Base-by-base conservation (phyloP, 345 rosid genomes). In the Viola odorata region DNA sequence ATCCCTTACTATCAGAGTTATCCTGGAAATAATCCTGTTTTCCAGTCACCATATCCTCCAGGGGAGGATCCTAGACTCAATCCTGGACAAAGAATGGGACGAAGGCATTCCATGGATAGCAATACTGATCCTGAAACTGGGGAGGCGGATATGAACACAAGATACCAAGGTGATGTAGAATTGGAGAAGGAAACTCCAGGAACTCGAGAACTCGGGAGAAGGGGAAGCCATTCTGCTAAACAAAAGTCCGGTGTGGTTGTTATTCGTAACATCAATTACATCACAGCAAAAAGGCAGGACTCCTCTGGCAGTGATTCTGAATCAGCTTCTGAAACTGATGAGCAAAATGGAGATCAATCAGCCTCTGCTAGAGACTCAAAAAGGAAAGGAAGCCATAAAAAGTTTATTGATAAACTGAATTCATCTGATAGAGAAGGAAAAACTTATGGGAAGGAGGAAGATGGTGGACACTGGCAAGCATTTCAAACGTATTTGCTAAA, bases 381-480 rank as follows among this genome's bases (percentile, higher is more conserved):
- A 57, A 67, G 76, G 55, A 80, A 62, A 55, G 75, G 67, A 41
- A 64, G 54, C 49, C 61, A 50, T 66, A 37, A 41, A 32, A 71
- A 60, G 62, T 66, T 82, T 38, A 36, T 52, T 61, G 75, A 73
- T 70, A 58, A 61, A 32, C 48, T 53, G 38, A 66, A 66, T 54
- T 62, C 67, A 42, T 70, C 59, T 56, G 68, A 62, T 60, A 74
- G 57, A 71, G 81, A 71, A 44, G 81, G 70, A 73, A 67, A 63
- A 40, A 41, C 63, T 45, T 53, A 77, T 50, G 75, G 78, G 63
- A 79, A 78, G 66, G 91, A 75, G 69, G 75, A 70, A 60, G 89
- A 77, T 73, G 81, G 85, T 60, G 96, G 73, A 41, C 74, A 90
- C 38, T 94, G 99, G 99, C 83, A 84, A 61, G 97, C 95, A 45